Conservation (phyloP, 257 asterid species). For the Przewalskia tangutica region DNA sequence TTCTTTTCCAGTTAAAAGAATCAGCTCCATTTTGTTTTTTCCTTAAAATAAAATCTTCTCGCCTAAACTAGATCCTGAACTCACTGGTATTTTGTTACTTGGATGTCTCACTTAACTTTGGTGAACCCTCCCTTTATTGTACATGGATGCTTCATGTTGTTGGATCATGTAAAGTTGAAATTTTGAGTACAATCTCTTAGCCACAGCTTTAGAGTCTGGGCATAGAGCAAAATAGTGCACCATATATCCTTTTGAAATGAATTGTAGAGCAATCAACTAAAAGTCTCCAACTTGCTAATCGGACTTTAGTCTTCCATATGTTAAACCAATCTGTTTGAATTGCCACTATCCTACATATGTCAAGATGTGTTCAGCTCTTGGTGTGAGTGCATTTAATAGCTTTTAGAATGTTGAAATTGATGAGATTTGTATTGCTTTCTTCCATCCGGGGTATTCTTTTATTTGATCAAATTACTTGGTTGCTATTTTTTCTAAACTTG, state of each 20-base stretch:
- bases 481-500: conserved; percentile 14
- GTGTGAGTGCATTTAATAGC: neutral
- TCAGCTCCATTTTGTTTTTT: neutral
- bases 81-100: neutral
- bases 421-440: neutral
- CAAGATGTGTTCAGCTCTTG: neutral
- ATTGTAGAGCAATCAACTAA: neutral
- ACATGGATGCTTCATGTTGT: neutral
- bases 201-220: neutral
- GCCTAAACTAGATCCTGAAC: neutral
- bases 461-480: conserved; percentile 8
- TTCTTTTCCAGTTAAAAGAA: neutral
- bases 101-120: neutral
- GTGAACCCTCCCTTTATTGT: neutral
- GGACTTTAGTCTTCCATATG: neutral
- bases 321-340: neutral
- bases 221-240: neutral
- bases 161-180: neutral
- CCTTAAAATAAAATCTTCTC: neutral
- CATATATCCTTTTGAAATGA: neutral
- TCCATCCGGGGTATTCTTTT: neutral
- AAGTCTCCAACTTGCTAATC: neutral
- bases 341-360: neutral
- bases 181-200: neutral
- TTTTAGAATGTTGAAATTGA: neutral